Evolutionary conservation across 371 early-diverging fungal species (phyloP).

Genomic region (Mucor mucedo): DNA sequence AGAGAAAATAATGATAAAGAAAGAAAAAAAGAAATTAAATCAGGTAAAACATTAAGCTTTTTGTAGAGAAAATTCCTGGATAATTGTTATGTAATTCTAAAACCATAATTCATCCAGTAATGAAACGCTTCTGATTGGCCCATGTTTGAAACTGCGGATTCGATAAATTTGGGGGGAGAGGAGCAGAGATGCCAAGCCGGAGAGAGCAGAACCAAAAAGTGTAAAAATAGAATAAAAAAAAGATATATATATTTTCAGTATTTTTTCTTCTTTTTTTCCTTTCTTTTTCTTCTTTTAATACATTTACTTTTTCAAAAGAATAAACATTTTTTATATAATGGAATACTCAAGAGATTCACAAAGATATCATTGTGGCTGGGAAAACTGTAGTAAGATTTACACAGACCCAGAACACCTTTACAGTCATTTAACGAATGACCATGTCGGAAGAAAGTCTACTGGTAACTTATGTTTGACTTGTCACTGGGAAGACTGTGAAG

Average conservation of each 20-base stretch:
- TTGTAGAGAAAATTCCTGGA: background rate
- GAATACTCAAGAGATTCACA: conserved; percentile 7
- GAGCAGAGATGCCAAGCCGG: conserved; percentile 1
- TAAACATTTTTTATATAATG: background rate
- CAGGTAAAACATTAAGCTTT: background rate
- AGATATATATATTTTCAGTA: background rate
- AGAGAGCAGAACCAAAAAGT: background rate
- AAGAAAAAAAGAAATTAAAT: conserved; percentile 7
- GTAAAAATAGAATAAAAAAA: conserved; percentile 5
- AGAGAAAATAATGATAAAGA: background rate
- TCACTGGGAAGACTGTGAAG: conserved; percentile 83
- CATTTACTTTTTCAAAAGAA: background rate
- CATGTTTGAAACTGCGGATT: background rate
- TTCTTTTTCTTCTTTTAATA: conserved; percentile 5
- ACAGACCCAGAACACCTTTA: conserved; percentile 78
- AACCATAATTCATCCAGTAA: no score
- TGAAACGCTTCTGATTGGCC: background rate
- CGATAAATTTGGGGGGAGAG: no score
- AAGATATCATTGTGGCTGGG: conserved; percentile 54
- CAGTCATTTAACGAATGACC: conserved; percentile 81
- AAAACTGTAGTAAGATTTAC: conserved; percentile 54
- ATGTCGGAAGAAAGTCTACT: conserved; percentile 88
- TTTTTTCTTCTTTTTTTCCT: conserved; percentile 1
- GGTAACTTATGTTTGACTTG: conserved; percentile 90
- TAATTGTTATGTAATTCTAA: background rate